phyloP scores from a whole-genome alignment of 805 yeast species.

The Kluyveromyces lactis region DNA sequence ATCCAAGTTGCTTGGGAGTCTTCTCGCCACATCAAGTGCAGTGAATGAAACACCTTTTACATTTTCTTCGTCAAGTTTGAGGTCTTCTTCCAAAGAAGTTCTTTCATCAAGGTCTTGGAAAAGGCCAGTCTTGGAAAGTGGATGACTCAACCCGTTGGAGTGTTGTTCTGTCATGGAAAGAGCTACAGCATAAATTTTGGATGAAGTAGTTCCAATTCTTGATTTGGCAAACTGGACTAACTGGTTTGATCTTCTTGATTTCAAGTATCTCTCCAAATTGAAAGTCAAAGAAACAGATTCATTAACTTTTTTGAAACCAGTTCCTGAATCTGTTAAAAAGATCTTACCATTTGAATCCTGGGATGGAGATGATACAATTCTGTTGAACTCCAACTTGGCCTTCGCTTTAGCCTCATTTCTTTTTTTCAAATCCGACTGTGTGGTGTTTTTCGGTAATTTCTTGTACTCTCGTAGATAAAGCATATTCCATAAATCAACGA shows the following conservation, averaged over 20 bases:
- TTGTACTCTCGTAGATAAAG: conserved; percentile 35
- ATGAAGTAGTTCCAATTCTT: conserved; percentile 60
- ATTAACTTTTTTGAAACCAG: conserved; percentile 37
- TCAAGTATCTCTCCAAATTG: conserved; percentile 58
- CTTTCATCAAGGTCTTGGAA: conserved; percentile 41
- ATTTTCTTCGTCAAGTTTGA: conserved; percentile 26
- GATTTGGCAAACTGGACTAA: conserved; percentile 55
- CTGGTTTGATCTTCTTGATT: conserved; percentile 55
- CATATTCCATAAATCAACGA: conserved; percentile 32
- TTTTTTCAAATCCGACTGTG: conserved; percentile 47
- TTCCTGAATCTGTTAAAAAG: conserved; percentile 26
- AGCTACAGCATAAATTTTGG: conserved; percentile 53
- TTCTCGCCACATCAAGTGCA: conserved; percentile 36
- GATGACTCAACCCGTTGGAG: conserved; percentile 36
- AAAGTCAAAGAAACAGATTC: conserved; percentile 47
- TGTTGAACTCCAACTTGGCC: conserved; percentile 32
- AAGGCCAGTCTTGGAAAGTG: conserved; percentile 40
- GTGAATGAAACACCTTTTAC: conserved; percentile 30
- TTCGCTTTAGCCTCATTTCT: conserved; percentile 51
- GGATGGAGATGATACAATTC: conserved; percentile 23
- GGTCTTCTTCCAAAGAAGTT: conserved; percentile 19
- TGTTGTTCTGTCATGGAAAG: conserved; percentile 50
- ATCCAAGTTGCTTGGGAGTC: conserved; percentile 35
- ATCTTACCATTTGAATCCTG: conserved; percentile 18
- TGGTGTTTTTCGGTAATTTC: conserved; percentile 31